Percentiles rank a stretch among this genome's conserved stretches.
phyloP scores from a whole-genome alignment of 371 early-diverging fungal genomes.

The Mortierella sp. region DNA sequence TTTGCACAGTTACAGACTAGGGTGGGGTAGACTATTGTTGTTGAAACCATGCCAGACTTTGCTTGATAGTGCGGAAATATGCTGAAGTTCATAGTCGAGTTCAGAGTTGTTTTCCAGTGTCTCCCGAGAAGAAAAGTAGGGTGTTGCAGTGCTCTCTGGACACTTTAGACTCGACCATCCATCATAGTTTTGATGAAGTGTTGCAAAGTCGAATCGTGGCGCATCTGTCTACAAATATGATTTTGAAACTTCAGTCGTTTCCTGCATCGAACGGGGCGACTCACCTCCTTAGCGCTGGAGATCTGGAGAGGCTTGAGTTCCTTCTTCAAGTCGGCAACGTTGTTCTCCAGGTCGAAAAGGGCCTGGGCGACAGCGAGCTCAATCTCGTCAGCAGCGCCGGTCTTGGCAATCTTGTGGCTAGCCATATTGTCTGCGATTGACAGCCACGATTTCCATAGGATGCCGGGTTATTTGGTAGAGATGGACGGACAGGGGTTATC shows the following conservation, averaged over 20 bases:
- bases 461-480: no score
- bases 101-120: background rate
- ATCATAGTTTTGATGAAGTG: no score
- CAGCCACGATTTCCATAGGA: no score
- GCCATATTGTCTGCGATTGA: conserved; percentile 42
- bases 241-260: background rate
- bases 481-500: no score
- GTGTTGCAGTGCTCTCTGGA: background rate
- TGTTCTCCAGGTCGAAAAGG: conserved; percentile 94
- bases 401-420: conserved; percentile 81
- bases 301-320: conserved; percentile 94
- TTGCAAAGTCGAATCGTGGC: no score
- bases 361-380: conserved; percentile 96
- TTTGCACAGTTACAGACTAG: no score
- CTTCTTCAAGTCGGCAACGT: conserved; percentile 94
- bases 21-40: no score
- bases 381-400: conserved; percentile 88
- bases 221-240: background rate
- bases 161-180: no score
- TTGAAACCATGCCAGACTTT: background rate
- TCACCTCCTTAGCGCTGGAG: conserved; percentile 95
- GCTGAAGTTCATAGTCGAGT: background rate
- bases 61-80: background rate
- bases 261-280: conserved; percentile 15
- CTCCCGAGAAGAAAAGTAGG: background rate